Evolutionary conservation across 2,329 filamentous ascomycete species (phyloP).

Genomic region (Botrytis fragariae): DNA sequence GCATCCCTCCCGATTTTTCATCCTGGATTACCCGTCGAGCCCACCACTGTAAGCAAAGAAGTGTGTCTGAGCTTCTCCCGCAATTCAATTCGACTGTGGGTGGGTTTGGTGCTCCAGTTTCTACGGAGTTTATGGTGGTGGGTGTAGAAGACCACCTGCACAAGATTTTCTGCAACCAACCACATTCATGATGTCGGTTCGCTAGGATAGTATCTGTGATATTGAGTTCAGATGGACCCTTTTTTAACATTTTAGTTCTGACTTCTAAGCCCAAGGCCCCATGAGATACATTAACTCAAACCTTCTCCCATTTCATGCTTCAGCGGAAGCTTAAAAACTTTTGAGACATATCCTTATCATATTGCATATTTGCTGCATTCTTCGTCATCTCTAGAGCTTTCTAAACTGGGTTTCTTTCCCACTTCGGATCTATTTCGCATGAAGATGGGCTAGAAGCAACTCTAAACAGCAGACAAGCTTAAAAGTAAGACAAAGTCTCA

Average conservation of each 20-base stretch:
- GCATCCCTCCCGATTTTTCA: background rate
- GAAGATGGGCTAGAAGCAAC: background rate
- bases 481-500: conserved; percentile 17
- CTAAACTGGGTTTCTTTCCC: background rate
- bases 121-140: background rate
- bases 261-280: background rate
- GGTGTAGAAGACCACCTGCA: background rate
- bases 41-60: conserved; percentile 10
- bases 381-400: background rate
- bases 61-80: conserved; percentile 17
- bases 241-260: background rate
- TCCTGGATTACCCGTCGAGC: conserved; percentile 5
- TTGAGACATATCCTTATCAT: background rate
- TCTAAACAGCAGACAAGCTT: background rate
- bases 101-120: background rate
- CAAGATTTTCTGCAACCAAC: conserved; percentile 20
- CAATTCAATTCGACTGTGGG: background rate
- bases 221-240: background rate
- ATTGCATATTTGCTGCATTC: conserved; percentile 1
- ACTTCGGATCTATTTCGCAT: conserved; percentile 1
- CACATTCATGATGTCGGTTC: conserved; percentile 2
- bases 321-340: background rate
- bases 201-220: background rate
- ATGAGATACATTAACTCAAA: background rate
- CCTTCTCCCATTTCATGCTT: background rate